Evolutionary conservation across 2,329 filamentous ascomycete species (phyloP), one percentile per base, ranked within the genome.

Genomic region (Colletotrichum chlorophyti): DNA sequence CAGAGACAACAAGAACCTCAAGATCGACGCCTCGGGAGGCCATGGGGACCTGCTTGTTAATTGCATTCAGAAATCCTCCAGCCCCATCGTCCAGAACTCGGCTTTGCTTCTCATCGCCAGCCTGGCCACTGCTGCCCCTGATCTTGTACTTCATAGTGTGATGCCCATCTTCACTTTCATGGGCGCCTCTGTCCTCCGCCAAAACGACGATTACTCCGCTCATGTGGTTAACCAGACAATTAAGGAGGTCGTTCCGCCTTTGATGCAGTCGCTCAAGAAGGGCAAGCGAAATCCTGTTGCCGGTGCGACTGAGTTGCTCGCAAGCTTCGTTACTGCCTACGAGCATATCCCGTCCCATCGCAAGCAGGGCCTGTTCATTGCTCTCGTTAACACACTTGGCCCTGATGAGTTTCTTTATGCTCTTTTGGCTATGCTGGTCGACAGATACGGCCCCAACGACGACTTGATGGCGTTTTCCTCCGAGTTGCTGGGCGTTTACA

Each of bases 131-230:
- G 91, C 93, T 65, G 91, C 92, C 0, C 95, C 96, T 0, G 93
- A 97, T 71, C 79, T 96, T 43, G 91, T 99, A 3, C 82, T 99
- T 55, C 94, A 99, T 75, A 97, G 93, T 66, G 91, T 99, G 51
- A 99, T 99, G 95, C 95, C 95, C 11, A 94, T 99, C 49, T 99
- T 99, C 76, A 98, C 95, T 0, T 97, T 98, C 71, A 97, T 98
- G 89, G 93, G 94, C 37, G 90, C 89, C 38, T 97, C 91, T 4
- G 89, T 97, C 17, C 83, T 99, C 46, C 88, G 91, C 45, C 94
- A 97, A 75, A 92, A 91, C 66, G 96, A 99, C 67, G 94, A 98
- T 66, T 98, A 97, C 76, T 98, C 95, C 19, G 93, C 93, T 11
- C 91, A 97, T 71, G 94, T 99, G 27, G 94, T 97, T 57, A 92